Evolutionary conservation across 805 yeast species (phyloP), one percentile per base, ranked within the genome.

Genomic region (Pichia membranifaciens): DNA sequence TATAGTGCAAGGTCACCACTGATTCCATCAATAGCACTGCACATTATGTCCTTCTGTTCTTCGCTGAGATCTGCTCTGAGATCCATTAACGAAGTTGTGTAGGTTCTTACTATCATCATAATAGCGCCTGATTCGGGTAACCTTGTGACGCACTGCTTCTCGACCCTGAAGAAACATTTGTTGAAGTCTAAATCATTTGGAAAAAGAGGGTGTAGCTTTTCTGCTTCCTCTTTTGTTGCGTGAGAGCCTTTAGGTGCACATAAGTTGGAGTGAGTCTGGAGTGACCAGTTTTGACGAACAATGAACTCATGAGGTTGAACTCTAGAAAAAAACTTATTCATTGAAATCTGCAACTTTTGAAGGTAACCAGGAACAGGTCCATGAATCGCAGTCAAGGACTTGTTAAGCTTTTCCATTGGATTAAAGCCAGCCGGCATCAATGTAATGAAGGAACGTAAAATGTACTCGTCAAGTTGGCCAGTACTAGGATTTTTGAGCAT

Each of bases 341-440:
- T 85, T 20, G 85, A 76, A 6, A 71, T 55, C 59, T 76, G 73
- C 38, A 85, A 67, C 51, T 78, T 73, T 17, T 73, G 63, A 43
- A 68, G 61, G 55, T 85, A 85, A 50, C 75, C 76, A 0, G 93
- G 93, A 2, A 85, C 90, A 0, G 90, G 89, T 2, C 65, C 73
- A 58, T 85, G 95, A 49, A 85, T 75, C 39, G 61, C 66, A 0
- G 85, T 75, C 36, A 85, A 63, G 1, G 82, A 79, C 54, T 70
- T 63, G 56, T 79, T 67, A 51, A 76, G 71, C 52, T 76, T 73
- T 8, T 58, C 64, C 4, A 71, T 62, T 4, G 91, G 90, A 56
- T 79, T 79, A 62, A 85, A 85, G 1, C 91, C 91, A 1, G 83
- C 78, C 1, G 91, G 87, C 55, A 82, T 82, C 8, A 81, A 78